These are phyloP conservation scores for Moricandia arvensis DNA, from an alignment of 345 rosid species.

Conservation along the genomic window DNA sequence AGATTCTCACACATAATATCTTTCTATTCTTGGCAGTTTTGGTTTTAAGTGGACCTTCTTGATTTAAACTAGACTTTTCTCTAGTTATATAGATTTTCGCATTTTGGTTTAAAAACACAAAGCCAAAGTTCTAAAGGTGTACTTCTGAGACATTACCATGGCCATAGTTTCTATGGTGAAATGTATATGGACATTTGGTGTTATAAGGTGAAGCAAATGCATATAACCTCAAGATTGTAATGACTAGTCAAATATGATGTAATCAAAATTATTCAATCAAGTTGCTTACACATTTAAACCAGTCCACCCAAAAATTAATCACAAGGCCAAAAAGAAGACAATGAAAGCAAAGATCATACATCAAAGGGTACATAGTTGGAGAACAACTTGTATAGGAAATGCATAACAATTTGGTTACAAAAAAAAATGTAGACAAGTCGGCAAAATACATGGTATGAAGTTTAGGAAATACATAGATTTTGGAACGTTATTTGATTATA, in stretches of 20 bases:
- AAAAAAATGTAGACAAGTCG: not conserved
- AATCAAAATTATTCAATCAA: slow-evolving; percentile 7
- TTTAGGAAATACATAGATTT: not conserved
- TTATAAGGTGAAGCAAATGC: slow-evolving; percentile 7
- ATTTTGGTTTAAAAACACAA: not conserved
- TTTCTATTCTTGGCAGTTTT: not conserved
- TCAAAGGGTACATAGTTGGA: not conserved
- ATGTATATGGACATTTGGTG: not conserved
- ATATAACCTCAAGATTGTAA: not conserved
- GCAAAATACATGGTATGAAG: not conserved
- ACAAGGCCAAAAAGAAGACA: slow-evolving; percentile 1
- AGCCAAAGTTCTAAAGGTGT: not conserved
- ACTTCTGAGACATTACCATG: not conserved
- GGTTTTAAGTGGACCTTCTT: not conserved
- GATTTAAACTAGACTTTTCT: not conserved
- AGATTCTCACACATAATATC: slow-evolving; percentile 12
- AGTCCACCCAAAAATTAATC: slow-evolving; percentile 8
- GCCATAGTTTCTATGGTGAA: not conserved
- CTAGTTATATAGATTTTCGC: not conserved
- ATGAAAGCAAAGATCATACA: not conserved
- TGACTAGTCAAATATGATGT: slow-evolving; percentile 12
- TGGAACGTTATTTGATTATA: slow-evolving; percentile 12
- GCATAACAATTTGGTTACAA: not conserved
- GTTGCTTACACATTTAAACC: slow-evolving; percentile 4
- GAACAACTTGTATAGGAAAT: not conserved